Conservation (phyloP, 2,329 filamentous ascomycete species). For the Exutisphaerella laricina region DNA sequence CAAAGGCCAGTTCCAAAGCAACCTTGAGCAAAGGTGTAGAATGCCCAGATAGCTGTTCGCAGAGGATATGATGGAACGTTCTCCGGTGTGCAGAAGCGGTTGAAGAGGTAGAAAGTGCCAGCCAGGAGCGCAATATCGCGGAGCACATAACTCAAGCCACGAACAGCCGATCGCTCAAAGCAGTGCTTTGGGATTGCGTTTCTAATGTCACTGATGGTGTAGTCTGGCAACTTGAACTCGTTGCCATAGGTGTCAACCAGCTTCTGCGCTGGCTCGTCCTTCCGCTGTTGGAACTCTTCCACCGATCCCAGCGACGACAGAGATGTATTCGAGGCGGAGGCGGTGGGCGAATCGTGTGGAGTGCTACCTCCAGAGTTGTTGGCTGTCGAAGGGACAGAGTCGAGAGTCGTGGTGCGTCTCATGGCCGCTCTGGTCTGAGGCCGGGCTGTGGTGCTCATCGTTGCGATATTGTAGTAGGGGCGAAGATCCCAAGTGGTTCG, state of each 20-base stretch:
- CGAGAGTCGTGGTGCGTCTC: constrained; percentile 45
- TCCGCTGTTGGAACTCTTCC: constrained; percentile 47
- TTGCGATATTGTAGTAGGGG: constrained; percentile 10
- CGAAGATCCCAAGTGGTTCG: too few relatives aligned
- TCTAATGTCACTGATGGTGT: constrained; percentile 94
- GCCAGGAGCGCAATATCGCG: constrained; percentile 70
- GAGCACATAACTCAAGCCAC: constrained; percentile 74
- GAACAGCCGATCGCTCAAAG: constrained; percentile 76
- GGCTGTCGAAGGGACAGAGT: constrained; percentile 49
- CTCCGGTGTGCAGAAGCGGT: constrained; percentile 85
- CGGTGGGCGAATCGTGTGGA: constrained; percentile 54
- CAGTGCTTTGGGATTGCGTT: constrained; percentile 98
- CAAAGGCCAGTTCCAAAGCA: constrained; percentile 90
- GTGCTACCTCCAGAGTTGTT: constrained; percentile 51
- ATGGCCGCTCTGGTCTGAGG: constrained; percentile 44
- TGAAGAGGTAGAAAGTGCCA: constrained; percentile 76
- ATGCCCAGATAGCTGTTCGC: constrained; percentile 60
- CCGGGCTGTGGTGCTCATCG: constrained; percentile 49
- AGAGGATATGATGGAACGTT: constrained; percentile 63
- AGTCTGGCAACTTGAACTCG: constrained; percentile 87
- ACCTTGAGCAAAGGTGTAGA: constrained; percentile 77
- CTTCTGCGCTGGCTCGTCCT: constrained; percentile 46
- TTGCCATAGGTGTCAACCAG: constrained; percentile 92
- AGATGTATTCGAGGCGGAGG: constrained; percentile 77
- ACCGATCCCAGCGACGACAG: constrained; percentile 81